A percentile compares a stretch with the other conserved stretches of the same genome.
Evolutionary conservation across 805 yeast species (phyloP).

Genomic region (Starmera amethionina): DNA sequence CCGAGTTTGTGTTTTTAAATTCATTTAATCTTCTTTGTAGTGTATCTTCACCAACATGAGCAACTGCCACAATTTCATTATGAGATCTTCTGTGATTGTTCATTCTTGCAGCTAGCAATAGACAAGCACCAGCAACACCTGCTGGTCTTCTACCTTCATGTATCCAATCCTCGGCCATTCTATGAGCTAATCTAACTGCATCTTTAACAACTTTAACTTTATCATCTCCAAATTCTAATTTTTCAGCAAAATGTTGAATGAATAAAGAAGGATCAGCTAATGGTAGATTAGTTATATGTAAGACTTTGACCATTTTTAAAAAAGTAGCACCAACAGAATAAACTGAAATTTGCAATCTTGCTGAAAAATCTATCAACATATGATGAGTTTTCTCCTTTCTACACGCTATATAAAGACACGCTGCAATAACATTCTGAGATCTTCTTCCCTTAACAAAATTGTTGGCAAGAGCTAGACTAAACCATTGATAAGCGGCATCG

Average conservation of each 20-base stretch:
- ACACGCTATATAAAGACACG: conserved; percentile 92
- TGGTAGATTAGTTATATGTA: conserved; percentile 72
- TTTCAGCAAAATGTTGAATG: conserved; percentile 88
- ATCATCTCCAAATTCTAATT: conserved; percentile 69
- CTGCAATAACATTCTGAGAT: conserved; percentile 90
- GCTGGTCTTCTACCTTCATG: conserved; percentile 97
- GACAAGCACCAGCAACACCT: conserved; percentile 96
- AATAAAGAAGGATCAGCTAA: conserved; percentile 90
- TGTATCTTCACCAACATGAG: conserved; percentile 92
- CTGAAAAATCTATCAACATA: conserved; percentile 92
- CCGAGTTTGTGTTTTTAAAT: conserved; percentile 71
- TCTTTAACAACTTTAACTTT: conserved; percentile 72
- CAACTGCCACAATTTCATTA: conserved; percentile 87
- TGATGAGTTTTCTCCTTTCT: conserved; percentile 86
- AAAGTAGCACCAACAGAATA: conserved; percentile 95
- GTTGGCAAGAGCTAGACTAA: conserved; percentile 71
- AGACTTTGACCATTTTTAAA: conserved; percentile 79
- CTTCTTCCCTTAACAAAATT: conserved; percentile 96
- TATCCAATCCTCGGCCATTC: conserved; percentile 95
- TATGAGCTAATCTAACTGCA: conserved; percentile 75
- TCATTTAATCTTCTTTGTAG: conserved; percentile 85
- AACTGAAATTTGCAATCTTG: conserved; percentile 82
- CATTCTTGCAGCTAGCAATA: conserved; percentile 91
- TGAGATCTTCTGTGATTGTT: conserved; percentile 88
- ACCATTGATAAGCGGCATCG: conserved; percentile 86